Percentiles rank a stretch among this genome's conserved stretches.
These are phyloP conservation scores for Aspergillus pseudoglaucus DNA, from an alignment of 2,329 filamentous ascomycete genomes.

Conservation along the genomic window DNA sequence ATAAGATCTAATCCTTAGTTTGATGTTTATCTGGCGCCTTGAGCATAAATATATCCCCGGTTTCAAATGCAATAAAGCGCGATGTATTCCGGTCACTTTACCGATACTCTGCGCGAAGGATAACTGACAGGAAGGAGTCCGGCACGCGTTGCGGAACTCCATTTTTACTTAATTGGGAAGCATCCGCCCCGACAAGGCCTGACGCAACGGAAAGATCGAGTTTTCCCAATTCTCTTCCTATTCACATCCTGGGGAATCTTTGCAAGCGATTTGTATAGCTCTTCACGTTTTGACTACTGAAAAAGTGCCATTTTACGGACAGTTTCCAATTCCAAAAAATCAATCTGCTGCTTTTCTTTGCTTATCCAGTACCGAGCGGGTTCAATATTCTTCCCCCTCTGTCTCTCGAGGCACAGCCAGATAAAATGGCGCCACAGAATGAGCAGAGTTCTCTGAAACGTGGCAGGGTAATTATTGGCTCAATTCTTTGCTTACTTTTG, in stretches of 20 bases:
- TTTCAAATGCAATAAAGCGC: no score
- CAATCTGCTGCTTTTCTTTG: no score
- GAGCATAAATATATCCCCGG: no score
- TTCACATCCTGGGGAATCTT: not conserved
- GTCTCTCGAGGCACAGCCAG: not conserved
- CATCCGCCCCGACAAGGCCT: not conserved
- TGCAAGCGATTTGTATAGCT: no score
- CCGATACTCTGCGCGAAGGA: not conserved
- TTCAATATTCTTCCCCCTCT: not conserved
- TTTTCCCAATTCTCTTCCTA: not conserved
- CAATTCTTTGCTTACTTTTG: constrained; percentile 12
- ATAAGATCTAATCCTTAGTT: no score
- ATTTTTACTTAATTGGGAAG: not conserved
- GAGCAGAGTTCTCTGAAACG: constrained; percentile 86
- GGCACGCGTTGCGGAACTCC: not conserved
- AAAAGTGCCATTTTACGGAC: no score
- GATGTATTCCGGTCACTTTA: no score
- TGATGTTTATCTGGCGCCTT: no score
- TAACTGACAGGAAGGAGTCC: not conserved
- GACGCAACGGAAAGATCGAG: not conserved
- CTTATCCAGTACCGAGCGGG: not conserved
- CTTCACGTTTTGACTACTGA: no score
- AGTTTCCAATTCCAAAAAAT: no score
- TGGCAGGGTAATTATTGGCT: constrained; percentile 53
- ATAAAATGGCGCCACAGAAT: constrained; percentile 40